Conservation (phyloP, 306 rosid genomes). For the Trifolium subterraneum region DNA sequence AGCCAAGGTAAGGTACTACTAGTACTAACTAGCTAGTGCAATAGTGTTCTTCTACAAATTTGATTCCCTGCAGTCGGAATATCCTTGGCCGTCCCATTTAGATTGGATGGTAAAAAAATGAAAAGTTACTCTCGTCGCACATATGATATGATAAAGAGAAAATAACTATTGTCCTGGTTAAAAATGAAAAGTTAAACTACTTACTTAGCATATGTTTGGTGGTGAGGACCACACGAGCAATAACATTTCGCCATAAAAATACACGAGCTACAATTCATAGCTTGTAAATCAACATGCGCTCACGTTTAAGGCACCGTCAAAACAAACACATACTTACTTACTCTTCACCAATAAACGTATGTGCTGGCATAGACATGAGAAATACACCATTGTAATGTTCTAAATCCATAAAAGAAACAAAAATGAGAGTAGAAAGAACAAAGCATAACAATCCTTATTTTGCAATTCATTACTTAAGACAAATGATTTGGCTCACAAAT, state of each 20-base stretch:
- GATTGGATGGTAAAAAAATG: too few species aligned
- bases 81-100: too few species aligned
- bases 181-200: conserved; percentile 14
- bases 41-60: not conserved
- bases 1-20: too few species aligned
- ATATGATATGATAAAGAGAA: not conserved
- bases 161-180: not conserved
- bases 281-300: not conserved
- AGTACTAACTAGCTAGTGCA: not conserved
- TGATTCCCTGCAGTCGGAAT: too few species aligned
- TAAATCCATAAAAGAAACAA: not conserved
- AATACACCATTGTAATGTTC: conserved; percentile 39
- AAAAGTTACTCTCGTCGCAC: not conserved
- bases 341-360: conserved; percentile 11
- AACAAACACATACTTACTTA: not conserved
- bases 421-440: conserved; percentile 31
- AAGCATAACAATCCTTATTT: conserved; percentile 47
- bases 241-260: not conserved
- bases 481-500: conserved; percentile 49
- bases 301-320: not conserved
- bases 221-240: not conserved
- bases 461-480: conserved; percentile 43
- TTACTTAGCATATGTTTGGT: not conserved
- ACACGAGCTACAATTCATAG: not conserved
- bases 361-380: conserved; percentile 40